Evolutionary conservation across 2,329 filamentous ascomycete species (phyloP).

Genomic region (Colletotrichum tropicale): DNA sequence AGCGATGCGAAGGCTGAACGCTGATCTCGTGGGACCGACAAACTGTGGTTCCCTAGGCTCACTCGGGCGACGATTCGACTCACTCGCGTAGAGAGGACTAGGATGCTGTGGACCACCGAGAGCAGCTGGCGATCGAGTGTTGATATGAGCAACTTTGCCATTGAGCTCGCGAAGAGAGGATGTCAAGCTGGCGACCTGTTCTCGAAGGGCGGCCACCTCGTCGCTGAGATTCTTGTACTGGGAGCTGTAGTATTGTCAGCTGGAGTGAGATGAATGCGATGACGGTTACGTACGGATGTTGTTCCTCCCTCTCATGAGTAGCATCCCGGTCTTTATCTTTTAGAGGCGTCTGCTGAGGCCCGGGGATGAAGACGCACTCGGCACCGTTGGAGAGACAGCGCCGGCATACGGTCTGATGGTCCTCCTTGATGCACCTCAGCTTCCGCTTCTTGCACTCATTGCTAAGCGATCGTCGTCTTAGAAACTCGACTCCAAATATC

Average conservation of each 20-base stretch:
- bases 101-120: slow-evolving; percentile 2
- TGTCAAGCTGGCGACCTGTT: slow-evolving; percentile 32
- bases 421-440: slow-evolving; percentile 39
- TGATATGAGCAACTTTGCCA: slow-evolving; percentile 17
- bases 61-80: background rate
- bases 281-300: slow-evolving; percentile 16
- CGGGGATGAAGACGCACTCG: slow-evolving; percentile 28
- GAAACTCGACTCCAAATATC: background rate
- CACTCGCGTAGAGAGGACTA: slow-evolving; percentile 8
- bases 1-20: slow-evolving; percentile 37
- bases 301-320: slow-evolving; percentile 24
- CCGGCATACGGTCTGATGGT: slow-evolving; percentile 29
- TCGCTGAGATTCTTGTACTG: slow-evolving; percentile 27
- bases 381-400: slow-evolving; percentile 31
- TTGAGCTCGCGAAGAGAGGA: slow-evolving; percentile 30
- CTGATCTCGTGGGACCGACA: slow-evolving; percentile 38
- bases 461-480: slow-evolving; percentile 12
- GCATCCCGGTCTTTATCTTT: slow-evolving; percentile 18
- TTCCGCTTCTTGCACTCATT: slow-evolving; percentile 46
- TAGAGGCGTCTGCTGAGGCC: slow-evolving; percentile 5
- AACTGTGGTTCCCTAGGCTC: slow-evolving; percentile 38
- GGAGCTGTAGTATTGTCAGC: background rate
- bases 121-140: background rate
- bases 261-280: background rate
- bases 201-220: slow-evolving; percentile 31